These are phyloP conservation scores for Fusarium tanahbumbuense DNA, from an alignment of 2,329 filamentous ascomycete genomes.

Conservation along the genomic window DNA sequence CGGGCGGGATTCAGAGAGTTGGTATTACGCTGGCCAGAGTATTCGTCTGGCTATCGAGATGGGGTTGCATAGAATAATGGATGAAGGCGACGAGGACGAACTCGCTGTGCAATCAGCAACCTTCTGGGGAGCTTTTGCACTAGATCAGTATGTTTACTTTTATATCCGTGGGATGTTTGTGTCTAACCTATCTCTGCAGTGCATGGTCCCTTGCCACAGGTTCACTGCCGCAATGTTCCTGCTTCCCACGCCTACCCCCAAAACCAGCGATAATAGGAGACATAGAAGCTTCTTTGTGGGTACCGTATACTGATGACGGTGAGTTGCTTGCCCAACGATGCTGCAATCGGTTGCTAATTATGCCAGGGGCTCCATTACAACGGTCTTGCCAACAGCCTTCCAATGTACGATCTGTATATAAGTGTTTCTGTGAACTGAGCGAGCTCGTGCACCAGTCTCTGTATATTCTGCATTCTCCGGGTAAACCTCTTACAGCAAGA, in stretches of 20 bases:
- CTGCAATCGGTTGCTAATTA: not conserved
- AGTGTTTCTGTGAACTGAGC: constrained; percentile 77
- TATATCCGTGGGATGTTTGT: not conserved
- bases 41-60: constrained; percentile 78
- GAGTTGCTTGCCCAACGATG: constrained; percentile 44
- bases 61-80: constrained; percentile 69
- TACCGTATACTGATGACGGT: constrained; percentile 70
- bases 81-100: constrained; percentile 64
- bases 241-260: constrained; percentile 65
- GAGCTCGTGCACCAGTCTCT: constrained; percentile 79
- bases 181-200: constrained; percentile 53
- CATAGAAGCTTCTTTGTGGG: constrained; percentile 69
- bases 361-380: constrained; percentile 63
- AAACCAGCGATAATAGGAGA: constrained; percentile 71
- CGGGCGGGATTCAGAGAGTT: constrained; percentile 77
- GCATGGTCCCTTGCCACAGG: constrained; percentile 75
- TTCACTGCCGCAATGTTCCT: constrained; percentile 69
- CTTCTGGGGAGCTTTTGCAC: constrained; percentile 71
- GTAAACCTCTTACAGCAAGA: constrained; percentile 71
- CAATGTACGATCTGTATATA: constrained; percentile 75
- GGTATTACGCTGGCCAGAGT: constrained; percentile 78
- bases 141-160: constrained; percentile 68
- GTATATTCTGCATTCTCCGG: constrained; percentile 78
- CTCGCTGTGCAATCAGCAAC: constrained; percentile 69
- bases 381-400: constrained; percentile 70